Evolutionary conservation across 1,284 basidiomycete species (phyloP), one percentile per base, ranked within the genome.

Genomic region (Marasmius tenuissimus): DNA sequence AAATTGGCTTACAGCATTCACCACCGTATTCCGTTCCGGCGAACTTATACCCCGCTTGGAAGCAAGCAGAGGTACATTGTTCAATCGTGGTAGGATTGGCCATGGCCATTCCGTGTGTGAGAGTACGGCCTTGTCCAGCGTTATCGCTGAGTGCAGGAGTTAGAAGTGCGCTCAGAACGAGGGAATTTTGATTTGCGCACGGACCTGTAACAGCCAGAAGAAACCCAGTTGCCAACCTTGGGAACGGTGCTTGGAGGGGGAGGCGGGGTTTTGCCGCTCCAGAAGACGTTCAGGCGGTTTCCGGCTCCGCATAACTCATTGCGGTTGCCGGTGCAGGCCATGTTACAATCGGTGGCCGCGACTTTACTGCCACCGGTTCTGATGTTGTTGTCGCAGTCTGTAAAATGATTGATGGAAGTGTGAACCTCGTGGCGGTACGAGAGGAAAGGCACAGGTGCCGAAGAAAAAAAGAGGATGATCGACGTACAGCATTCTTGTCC

Each of bases 141-240:
- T 79, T 74, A 58, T 80, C 80, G 67, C 12, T 27, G 27, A n/a
- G 88, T 86, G 63, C 85, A 87, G 65, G 20, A 59, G 40, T 59
- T n/a, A 50, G 33, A 40, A 45, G 18, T 64, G 18, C n/a, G 54
- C 40, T 64, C 61, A 66, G 59, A 65, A 65, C 63, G 59, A 40
- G 35, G 33, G 39, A 57, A 34, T 55, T 33, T 49, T 57, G 49
- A 53, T 20, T 14, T 14, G 51, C 63, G 48, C 48, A 59, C 51
- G 34, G 20, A 88, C 87, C 76, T 85, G 73, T 80, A 88, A 70
- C 88, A 90, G 6, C 88, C 88, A 33, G 89, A 76, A 1, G 86
- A 86, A 5, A 73, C 72, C 88, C 88, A 89, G 48, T 81, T 76
- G 4, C 86, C 87, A 53, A 86, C 79, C 59, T 71, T 80, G 1